Evolutionary conservation across 139 green algal genomes (phyloP), one percentile per base, ranked within the genome.

Genomic region (Chlamydomonas applanata): DNA sequence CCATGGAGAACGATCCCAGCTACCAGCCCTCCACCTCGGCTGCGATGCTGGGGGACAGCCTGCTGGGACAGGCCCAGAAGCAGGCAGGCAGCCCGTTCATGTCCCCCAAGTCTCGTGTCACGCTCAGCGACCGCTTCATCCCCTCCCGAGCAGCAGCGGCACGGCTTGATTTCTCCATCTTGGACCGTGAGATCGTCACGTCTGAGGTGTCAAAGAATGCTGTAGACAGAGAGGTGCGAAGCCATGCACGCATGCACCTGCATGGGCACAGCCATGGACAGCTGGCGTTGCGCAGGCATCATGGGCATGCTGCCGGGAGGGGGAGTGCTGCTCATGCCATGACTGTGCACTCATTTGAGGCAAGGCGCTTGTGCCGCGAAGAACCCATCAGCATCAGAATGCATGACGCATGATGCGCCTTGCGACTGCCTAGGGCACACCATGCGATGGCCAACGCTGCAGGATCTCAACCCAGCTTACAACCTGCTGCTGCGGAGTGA

Each of bases 41-140:
- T 49, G 40, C 40, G 40, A 11, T 49, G 40, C 40, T 49, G 40
- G 40, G 40, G 40, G 40, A 49, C 40, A 49, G 40, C 40, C 40
- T 49, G 40, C 40, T 49, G 40, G 40, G 40, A 49, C 40, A 49
- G 40, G 40, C 40, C 7, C 40, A 49, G 11, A 49, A 49, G 40
- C 40, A 49, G 40, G 40, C 40, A 19, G 40, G 40, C 40, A 49
- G 40, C 40, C 40, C 40, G 40, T 49, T 49, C 40, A 49, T 49
- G 40, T 49, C 40, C 40, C 40, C 40, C 7, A 49, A 49, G 40
- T 49, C 40, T 11, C 40, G 40, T 49, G 40, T 97, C 11, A 85
- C 79, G 17, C 96, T 95, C 71, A 89, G 81, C 33, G 93, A 97
- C 72, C 67, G 93, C 3, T 95, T 97, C 76, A 96, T 97, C 33